These are phyloP conservation scores for Suillus cothurnatus DNA, from an alignment of 768 basidiomycete genomes.

Conservation along the genomic window DNA sequence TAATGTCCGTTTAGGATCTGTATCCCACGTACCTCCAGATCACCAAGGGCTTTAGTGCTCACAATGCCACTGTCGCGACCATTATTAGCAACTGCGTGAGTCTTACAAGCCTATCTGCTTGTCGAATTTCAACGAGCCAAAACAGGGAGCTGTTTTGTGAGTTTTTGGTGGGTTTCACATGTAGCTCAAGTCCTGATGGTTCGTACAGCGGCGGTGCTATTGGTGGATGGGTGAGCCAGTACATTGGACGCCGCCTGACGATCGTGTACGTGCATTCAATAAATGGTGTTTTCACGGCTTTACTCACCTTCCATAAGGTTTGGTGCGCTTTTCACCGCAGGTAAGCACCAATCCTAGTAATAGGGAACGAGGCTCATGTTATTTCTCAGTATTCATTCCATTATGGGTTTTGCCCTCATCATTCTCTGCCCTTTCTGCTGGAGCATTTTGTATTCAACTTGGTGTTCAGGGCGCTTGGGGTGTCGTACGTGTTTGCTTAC, in stretches of 20 bases:
- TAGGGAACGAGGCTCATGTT: background rate
- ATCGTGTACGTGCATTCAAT: conserved; percentile 46
- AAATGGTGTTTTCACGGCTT: background rate
- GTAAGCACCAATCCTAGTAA: conserved; percentile 16
- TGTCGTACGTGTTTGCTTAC: conserved; percentile 51
- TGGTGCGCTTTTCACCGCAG: conserved; percentile 55
- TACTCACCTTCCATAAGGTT: conserved; percentile 35
- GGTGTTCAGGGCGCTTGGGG: conserved; percentile 94
- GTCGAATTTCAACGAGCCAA: conserved; percentile 3
- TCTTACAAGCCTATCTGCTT: conserved; percentile 11
- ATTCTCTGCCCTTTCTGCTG: conserved; percentile 73
- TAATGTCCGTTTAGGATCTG: conserved; percentile 49
- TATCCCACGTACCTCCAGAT: conserved; percentile 76
- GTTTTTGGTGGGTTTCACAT: conserved; percentile 23
- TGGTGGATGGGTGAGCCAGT: conserved; percentile 74
- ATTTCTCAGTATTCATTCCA: conserved; percentile 56
- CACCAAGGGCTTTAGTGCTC: conserved; percentile 60
- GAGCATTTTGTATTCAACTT: conserved; percentile 85
- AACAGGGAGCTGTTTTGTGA: conserved; percentile 46
- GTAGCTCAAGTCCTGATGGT: background rate
- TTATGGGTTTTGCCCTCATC: conserved; percentile 81
- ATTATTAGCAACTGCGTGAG: conserved; percentile 76
- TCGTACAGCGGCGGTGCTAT: conserved; percentile 59
- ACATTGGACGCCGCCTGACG: conserved; percentile 78
- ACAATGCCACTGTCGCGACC: conserved; percentile 70